Evolutionary conservation across 441 rosid genomes (phyloP).

Genomic region (Capsella rubella): DNA sequence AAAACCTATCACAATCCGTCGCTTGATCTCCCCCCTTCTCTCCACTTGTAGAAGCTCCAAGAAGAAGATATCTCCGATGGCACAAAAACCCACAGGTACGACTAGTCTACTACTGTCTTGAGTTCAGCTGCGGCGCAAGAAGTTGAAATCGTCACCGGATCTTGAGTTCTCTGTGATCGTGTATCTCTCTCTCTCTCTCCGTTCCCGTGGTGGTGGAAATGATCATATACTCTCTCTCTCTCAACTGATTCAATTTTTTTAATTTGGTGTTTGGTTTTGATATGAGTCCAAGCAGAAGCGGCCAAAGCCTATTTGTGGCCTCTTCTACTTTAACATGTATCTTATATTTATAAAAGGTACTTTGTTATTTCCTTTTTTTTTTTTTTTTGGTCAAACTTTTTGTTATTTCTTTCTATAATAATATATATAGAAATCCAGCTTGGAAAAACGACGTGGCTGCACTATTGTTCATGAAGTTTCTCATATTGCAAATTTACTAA

Average conservation of each 20-base stretch:
- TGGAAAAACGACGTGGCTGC: conserved; percentile 42
- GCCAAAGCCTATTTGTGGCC: conserved; percentile 29
- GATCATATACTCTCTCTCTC: neutral
- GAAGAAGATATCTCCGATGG: conserved; percentile 15
- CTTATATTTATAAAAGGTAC: too few relatives aligned
- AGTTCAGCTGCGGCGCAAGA: conserved; percentile 5
- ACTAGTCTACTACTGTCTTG: neutral
- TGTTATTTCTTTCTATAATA: neutral
- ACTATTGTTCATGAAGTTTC: conserved; percentile 14
- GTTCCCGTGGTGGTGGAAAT: conserved; percentile 19
- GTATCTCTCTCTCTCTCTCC: neutral
- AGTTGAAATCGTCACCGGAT: conserved; percentile 23
- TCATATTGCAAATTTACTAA: neutral
- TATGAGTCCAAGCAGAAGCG: conserved; percentile 30
- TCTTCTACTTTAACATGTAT: conserved; percentile 10
- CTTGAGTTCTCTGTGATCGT: conserved; percentile 21
- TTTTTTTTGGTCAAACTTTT: too few relatives aligned
- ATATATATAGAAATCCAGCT: conserved; percentile 1
- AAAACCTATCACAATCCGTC: conserved; percentile 49
- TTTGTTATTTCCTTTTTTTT: neutral
- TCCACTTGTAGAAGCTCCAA: conserved; percentile 41
- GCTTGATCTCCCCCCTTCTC: conserved; percentile 40
- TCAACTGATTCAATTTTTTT: conserved; percentile 4
- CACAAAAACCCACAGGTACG: conserved; percentile 2
- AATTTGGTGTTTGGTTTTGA: conserved; percentile 2